Conservation (phyloP, 805 yeast genomes). For the Candida loeiensis region DNA sequence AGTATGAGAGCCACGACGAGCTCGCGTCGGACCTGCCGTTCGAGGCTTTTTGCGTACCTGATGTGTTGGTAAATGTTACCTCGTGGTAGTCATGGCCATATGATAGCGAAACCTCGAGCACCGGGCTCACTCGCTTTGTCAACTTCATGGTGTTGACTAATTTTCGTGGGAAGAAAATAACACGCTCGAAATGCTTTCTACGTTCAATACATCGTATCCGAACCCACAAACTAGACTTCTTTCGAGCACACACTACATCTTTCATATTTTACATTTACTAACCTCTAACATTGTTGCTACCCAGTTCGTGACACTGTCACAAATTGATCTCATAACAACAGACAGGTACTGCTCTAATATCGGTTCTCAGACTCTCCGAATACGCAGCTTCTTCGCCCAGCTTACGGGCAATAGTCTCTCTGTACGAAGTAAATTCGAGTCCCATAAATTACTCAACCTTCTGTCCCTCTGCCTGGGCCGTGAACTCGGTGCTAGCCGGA, state of each 20-base stretch:
- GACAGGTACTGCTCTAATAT: too few species aligned
- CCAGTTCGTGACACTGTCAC: too few species aligned
- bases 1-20: constrained; percentile 8
- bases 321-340: too few species aligned
- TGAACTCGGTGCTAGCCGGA: constrained; percentile 1
- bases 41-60: background rate
- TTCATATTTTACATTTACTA: too few species aligned
- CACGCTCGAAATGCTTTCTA: background rate
- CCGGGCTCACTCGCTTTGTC: constrained; percentile 3
- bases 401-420: too few species aligned
- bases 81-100: constrained; percentile 1
- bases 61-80: constrained; percentile 3
- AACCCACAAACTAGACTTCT: too few species aligned
- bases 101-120: constrained; percentile 2
- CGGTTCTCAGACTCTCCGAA: too few species aligned
- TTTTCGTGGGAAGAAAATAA: background rate
- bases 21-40: background rate
- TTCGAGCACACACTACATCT: too few species aligned
- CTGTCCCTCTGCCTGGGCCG: constrained; percentile 8
- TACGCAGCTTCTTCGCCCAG: too few species aligned
- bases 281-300: too few species aligned
- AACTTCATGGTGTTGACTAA: background rate
- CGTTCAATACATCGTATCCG: too few species aligned
- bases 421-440: too few species aligned
- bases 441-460: constrained; percentile 2